Conservation (phyloP, 2,329 filamentous ascomycete species). For the Cylindrodendrum hubeiense region DNA sequence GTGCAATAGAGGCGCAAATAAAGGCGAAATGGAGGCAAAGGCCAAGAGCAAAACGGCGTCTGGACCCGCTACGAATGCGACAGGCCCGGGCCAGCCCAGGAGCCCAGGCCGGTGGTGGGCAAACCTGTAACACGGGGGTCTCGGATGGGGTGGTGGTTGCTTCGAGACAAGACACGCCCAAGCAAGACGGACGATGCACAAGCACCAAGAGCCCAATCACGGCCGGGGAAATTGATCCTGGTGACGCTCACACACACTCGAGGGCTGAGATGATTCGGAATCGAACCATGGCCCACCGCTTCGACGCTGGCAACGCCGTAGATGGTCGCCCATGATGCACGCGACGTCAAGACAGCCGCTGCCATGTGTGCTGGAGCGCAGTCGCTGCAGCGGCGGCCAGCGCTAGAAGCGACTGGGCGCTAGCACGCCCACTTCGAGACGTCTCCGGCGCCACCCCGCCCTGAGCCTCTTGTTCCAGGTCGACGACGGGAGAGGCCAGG, state of each 20-base stretch:
- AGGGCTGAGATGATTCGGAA: slow-evolving; percentile 26
- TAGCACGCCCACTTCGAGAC: slow-evolving; percentile 11
- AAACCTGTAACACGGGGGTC: slow-evolving; percentile 45
- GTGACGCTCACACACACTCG: slow-evolving; percentile 17
- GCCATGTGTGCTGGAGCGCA: no score
- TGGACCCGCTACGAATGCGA: slow-evolving; percentile 29
- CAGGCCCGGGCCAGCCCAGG: slow-evolving; percentile 36
- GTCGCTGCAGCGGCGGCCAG: neutral
- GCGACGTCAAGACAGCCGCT: neutral
- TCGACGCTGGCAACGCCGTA: slow-evolving; percentile 13
- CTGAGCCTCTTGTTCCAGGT: slow-evolving; percentile 20
- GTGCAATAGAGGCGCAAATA: neutral
- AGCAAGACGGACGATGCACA: slow-evolving; percentile 14
- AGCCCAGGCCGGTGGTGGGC: slow-evolving; percentile 30
- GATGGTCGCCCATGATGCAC: neutral
- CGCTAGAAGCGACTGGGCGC: slow-evolving; percentile 8
- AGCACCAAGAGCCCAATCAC: slow-evolving; percentile 7
- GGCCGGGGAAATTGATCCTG: neutral
- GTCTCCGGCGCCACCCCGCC: slow-evolving; percentile 1
- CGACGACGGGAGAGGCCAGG: neutral
- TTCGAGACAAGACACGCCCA: slow-evolving; percentile 17
- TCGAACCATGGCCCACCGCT: slow-evolving; percentile 33
- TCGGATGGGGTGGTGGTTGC: slow-evolving; percentile 24
- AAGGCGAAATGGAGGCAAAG: neutral
- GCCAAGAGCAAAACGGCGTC: neutral